Percentiles rank a stretch among this genome's conserved stretches.
phyloP scores from a whole-genome alignment of 305 asterid species.

The Petunia hybrid region DNA sequence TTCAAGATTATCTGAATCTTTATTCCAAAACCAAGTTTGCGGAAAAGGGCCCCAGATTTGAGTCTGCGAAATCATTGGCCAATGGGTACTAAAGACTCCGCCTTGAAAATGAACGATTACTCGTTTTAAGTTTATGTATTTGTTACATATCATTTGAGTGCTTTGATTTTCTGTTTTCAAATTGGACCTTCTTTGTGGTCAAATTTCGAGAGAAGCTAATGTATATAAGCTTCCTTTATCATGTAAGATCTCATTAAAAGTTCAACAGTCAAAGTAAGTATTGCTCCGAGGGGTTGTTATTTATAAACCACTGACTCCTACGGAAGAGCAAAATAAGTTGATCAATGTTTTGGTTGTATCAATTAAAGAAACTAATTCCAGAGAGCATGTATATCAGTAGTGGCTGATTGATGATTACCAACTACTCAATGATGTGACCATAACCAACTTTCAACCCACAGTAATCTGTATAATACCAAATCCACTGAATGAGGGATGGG shows the following conservation, averaged over 20 bases:
- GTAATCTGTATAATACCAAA: neutral
- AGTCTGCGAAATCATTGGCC: constrained; percentile 57
- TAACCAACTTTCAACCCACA: neutral
- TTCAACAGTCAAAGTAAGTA: neutral
- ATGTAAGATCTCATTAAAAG: neutral
- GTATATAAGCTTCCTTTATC: constrained; percentile 27
- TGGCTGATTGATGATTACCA: neutral
- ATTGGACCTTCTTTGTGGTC: neutral
- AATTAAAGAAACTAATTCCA: neutral
- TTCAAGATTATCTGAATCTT: constrained; percentile 69
- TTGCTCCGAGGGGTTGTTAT: constrained; percentile 4
- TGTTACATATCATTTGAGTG: constrained; percentile 20
- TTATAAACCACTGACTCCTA: neutral
- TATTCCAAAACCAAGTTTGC: constrained; percentile 71
- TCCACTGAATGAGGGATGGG: neutral
- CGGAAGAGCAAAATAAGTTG: neutral
- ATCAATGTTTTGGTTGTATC: constrained; percentile 11
- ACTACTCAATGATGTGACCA: neutral
- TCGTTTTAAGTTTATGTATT: neutral
- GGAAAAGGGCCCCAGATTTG: constrained; percentile 70
- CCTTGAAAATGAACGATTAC: constrained; percentile 5
- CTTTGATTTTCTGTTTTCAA: neutral
- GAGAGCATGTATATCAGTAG: neutral
- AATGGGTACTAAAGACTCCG: constrained; percentile 22
- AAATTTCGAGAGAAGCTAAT: constrained; percentile 43